Conservation (phyloP, 164 flowering plant species). For the Dillenia turbinata region DNA sequence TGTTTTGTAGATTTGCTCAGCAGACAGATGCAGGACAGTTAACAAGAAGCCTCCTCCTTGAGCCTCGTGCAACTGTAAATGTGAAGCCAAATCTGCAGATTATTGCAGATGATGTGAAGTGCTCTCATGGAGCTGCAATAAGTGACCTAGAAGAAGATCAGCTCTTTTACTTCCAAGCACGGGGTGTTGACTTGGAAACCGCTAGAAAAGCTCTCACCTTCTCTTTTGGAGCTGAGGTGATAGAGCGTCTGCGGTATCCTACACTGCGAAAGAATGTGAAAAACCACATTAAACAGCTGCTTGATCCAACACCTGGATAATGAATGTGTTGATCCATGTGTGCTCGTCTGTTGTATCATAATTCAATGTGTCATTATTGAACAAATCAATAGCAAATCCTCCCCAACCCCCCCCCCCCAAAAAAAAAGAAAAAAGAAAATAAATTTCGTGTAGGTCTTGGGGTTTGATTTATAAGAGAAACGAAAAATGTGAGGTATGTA, state of each 20-base stretch:
- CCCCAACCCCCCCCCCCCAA: too few species aligned
- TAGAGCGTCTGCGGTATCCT: constrained; percentile 42
- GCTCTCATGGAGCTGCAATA: constrained; percentile 96
- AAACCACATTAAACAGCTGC: constrained; percentile 39
- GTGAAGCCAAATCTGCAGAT: constrained; percentile 91
- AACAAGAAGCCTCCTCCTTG: constrained; percentile 85
- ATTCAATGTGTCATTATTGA: too few species aligned
- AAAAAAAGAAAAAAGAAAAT: too few species aligned
- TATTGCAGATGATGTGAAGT: constrained; percentile 87
- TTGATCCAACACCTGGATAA: constrained; percentile 25
- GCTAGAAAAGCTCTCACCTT: constrained; percentile 75
- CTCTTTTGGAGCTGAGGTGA: constrained; percentile 88
- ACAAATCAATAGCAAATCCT: too few species aligned
- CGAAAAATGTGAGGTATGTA: too few species aligned
- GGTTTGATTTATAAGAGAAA: too few species aligned
- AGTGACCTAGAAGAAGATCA: constrained; percentile 85
- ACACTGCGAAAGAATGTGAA: constrained; percentile 45
- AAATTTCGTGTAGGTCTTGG: too few species aligned
- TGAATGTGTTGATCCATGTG: too few species aligned
- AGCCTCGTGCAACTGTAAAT: constrained; percentile 81
- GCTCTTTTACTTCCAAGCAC: constrained; percentile 79
- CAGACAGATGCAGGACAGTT: constrained; percentile 93
- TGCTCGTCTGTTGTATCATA: too few species aligned
- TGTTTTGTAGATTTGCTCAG: constrained; percentile 65
- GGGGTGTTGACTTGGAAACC: constrained; percentile 63